These are phyloP conservation scores for Hordeum marinum DNA, from an alignment of 176 grass and related monocot species.

Conservation along the genomic window DNA sequence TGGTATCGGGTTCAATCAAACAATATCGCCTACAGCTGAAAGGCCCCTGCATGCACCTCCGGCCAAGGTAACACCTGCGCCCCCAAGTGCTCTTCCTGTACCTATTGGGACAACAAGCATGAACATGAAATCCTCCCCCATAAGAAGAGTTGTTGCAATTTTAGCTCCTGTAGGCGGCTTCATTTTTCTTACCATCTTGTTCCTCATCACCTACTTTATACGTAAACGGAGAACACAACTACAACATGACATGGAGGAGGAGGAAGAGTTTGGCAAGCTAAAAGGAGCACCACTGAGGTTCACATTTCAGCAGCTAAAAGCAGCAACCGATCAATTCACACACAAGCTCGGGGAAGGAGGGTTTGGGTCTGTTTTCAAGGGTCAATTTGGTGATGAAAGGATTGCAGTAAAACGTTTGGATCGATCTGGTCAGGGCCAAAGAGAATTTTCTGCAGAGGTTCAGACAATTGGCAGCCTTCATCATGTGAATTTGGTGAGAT, in stretches of 20 bases:
- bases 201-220: not conserved
- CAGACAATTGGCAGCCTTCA: constrained; percentile 46
- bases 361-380: constrained; percentile 28
- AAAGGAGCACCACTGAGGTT: not conserved
- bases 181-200: not conserved
- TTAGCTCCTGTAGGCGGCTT: not conserved
- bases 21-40: not conserved
- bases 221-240: not conserved
- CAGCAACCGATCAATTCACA: not conserved
- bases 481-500: not conserved
- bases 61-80: not conserved
- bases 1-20: no score
- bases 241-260: not conserved
- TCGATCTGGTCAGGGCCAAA: constrained; percentile 9
- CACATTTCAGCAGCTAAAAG: constrained; percentile 18
- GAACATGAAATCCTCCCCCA: not conserved
- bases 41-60: no score
- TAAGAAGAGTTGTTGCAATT: not conserved
- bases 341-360: constrained; percentile 23
- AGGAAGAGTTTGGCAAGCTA: not conserved
- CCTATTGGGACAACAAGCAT: no score
- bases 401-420: constrained; percentile 31
- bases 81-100: not conserved
- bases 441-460: constrained; percentile 46
- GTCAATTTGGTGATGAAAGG: not conserved